Conservation (phyloP, 495 filamentous ascomycete species). For the Daldinia concentrica region DNA sequence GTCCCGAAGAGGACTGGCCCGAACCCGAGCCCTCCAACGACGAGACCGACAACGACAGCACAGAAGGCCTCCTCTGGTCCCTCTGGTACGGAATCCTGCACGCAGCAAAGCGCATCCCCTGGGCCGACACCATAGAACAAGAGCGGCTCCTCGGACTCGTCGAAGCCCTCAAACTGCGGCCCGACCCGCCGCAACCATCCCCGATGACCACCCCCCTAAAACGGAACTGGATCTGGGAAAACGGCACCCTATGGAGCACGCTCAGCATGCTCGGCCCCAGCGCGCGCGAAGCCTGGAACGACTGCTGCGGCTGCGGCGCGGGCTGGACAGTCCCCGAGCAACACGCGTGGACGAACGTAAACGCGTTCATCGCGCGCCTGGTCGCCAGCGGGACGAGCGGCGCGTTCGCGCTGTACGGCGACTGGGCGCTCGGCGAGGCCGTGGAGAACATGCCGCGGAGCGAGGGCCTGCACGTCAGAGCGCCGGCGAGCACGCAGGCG, state of each 20-base stretch:
- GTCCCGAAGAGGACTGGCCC: conserved; percentile 8
- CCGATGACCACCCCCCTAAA: not conserved
- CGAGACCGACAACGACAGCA: not conserved
- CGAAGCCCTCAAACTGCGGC: not conserved
- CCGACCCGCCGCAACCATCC: not conserved
- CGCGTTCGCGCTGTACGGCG: conserved; percentile 8
- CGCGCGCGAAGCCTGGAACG: conserved; percentile 23
- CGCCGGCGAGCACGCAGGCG: conserved; percentile 3
- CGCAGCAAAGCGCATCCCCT: conserved; percentile 29
- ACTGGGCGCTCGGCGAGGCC: conserved; percentile 37
- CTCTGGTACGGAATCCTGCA: conserved; percentile 27
- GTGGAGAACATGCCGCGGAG: not conserved
- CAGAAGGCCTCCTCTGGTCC: conserved; percentile 14
- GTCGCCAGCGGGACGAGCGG: not conserved
- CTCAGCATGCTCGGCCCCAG: conserved; percentile 11
- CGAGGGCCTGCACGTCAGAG: not conserved
- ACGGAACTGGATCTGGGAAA: conserved; percentile 7
- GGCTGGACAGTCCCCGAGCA: conserved; percentile 23
- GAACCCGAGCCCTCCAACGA: not conserved
- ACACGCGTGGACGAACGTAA: conserved; percentile 14
- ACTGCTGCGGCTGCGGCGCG: conserved; percentile 18
- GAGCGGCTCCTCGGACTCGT: conserved; percentile 13
- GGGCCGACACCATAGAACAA: conserved; percentile 13
- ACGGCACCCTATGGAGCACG: conserved; percentile 5
- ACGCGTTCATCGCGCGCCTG: conserved; percentile 25